A percentile compares a stretch with the other conserved stretches of the same genome.
Conservation (phyloP, 2,329 filamentous ascomycete species). For the Drechslerella dactyloides region DNA sequence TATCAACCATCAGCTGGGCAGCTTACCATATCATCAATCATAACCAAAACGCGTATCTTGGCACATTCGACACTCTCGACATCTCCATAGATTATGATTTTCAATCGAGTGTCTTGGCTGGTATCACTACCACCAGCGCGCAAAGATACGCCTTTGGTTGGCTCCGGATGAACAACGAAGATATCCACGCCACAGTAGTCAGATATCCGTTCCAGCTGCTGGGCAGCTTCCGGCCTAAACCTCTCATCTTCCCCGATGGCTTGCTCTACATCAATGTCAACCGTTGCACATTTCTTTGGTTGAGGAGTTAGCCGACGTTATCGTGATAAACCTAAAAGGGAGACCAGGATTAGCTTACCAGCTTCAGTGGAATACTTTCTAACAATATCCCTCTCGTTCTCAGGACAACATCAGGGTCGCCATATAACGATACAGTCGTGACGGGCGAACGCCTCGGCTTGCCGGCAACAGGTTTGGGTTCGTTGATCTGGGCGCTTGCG, state of each 20-base stretch:
- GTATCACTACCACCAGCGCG: conserved; percentile 79
- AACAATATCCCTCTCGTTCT: conserved; percentile 54
- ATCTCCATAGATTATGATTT: conserved; percentile 93
- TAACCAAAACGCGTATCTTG: conserved; percentile 92
- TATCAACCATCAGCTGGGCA: conserved; percentile 8
- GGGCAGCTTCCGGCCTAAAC: conserved; percentile 76
- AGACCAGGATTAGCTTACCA: conserved; percentile 52
- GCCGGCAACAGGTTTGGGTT: conserved; percentile 64
- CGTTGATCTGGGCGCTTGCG: conserved; percentile 81
- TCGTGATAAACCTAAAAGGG: neutral
- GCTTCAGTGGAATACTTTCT: conserved; percentile 54
- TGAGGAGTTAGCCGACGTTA: conserved; percentile 35
- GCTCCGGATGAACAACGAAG: conserved; percentile 74
- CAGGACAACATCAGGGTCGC: conserved; percentile 54
- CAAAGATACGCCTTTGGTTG: conserved; percentile 65
- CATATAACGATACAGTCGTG: conserved; percentile 55
- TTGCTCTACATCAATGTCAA: conserved; percentile 90
- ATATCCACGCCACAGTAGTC: conserved; percentile 93
- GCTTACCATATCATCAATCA: conserved; percentile 73
- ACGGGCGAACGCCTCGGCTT: conserved; percentile 61
- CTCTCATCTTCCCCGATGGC: conserved; percentile 78
- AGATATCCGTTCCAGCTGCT: conserved; percentile 85
- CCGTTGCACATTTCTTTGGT: conserved; percentile 81
- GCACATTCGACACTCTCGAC: conserved; percentile 94
- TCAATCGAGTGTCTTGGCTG: conserved; percentile 83